Conservation (phyloP, 208 protist genomes). For the Novymonas esmeraldas region DNA sequence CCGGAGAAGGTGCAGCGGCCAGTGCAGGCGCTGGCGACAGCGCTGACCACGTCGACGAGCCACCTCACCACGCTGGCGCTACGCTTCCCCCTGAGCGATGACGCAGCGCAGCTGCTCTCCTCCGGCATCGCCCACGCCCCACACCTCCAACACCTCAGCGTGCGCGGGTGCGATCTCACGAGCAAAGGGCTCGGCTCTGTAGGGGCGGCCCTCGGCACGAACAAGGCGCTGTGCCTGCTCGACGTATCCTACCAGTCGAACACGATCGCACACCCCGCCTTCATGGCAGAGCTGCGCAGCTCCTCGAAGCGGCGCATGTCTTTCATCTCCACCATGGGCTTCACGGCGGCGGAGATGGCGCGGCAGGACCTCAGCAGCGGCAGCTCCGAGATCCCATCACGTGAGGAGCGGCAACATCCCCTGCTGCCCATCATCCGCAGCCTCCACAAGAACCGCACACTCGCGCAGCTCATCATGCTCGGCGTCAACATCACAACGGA, state of each 20-base stretch:
- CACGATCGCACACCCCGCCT: constrained; percentile 47
- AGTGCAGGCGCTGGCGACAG: constrained; percentile 33
- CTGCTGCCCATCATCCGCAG: constrained; percentile 62
- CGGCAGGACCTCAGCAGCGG: constrained; percentile 22
- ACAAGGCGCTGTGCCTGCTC: constrained; percentile 42
- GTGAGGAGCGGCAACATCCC: constrained; percentile 49
- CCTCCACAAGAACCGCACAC: constrained; percentile 51
- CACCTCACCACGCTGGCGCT: constrained; percentile 49
- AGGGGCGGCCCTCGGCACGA: constrained; percentile 37
- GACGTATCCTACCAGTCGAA: constrained; percentile 66
- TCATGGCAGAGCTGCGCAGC: constrained; percentile 39
- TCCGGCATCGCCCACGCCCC: constrained; percentile 45
- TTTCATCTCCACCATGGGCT: constrained; percentile 8
- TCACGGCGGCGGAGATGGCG: constrained; percentile 15
- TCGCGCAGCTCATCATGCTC: constrained; percentile 52
- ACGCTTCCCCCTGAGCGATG: constrained; percentile 61
- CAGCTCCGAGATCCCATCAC: constrained; percentile 17
- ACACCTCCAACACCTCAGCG: constrained; percentile 39
- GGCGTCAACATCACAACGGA: constrained; percentile 61
- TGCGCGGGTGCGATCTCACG: constrained; percentile 59
- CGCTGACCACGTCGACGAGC: constrained; percentile 32
- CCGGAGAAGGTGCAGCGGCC: constrained; percentile 29
- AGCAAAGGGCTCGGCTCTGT: constrained; percentile 38
- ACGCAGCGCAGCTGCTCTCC: constrained; percentile 40
- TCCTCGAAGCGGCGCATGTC: constrained; percentile 36